Conservation (phyloP, 768 basidiomycete species). For the Suillus brevipes region DNA sequence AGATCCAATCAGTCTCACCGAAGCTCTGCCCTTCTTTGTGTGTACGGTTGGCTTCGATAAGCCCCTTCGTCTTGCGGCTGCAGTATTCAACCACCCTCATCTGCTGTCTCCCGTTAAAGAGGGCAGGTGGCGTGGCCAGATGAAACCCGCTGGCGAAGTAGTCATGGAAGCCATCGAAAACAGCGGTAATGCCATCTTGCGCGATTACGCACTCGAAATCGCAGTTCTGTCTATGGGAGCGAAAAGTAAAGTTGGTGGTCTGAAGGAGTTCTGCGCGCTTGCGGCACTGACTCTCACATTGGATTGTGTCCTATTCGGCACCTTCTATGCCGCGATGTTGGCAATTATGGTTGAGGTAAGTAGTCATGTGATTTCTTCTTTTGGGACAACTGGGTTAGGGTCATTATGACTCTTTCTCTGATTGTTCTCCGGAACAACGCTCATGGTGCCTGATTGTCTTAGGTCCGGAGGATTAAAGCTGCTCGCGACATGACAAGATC, state of each 20-base stretch:
- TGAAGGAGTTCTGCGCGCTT: conserved; percentile 92
- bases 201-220: conserved; percentile 93
- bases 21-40: conserved; percentile 96
- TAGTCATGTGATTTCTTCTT: conserved; percentile 17
- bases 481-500: conserved; percentile 52
- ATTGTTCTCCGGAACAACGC: conserved; percentile 9
- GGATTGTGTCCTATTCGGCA: conserved; percentile 87
- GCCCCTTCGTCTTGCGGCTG: conserved; percentile 85
- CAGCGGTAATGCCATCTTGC: conserved; percentile 80
- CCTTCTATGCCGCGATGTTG: conserved; percentile 86
- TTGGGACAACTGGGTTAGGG: conserved; percentile 8
- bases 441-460: conserved; percentile 14
- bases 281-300: conserved; percentile 85
- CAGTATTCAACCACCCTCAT: conserved; percentile 85
- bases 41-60: conserved; percentile 99
- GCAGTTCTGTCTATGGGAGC: conserved; percentile 87
- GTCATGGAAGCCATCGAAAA: conserved; percentile 80
- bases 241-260: conserved; percentile 80
- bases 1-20: conserved; percentile 90
- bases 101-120: conserved; percentile 40
- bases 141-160: conserved; percentile 80
- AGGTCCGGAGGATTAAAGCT: conserved; percentile 73
- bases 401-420: conserved; percentile 8
- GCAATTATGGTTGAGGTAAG: conserved; percentile 94
- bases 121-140: conserved; percentile 43